phyloP scores from a whole-genome alignment of 768 basidiomycete genomes.

The Auricularia sp. region DNA sequence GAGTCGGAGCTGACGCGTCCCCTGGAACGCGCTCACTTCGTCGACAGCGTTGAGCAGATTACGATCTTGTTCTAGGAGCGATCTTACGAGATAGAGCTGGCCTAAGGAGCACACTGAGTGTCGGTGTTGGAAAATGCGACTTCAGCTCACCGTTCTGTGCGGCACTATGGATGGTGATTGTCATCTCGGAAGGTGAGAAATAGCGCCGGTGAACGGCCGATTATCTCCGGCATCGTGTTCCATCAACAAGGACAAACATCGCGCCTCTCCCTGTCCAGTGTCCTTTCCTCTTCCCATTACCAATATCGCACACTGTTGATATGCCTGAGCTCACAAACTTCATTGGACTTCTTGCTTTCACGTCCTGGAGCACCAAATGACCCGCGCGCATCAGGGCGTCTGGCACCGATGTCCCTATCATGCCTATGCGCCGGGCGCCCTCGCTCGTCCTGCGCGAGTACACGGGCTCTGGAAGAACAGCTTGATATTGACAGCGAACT shows the following conservation, averaged over 20 bases:
- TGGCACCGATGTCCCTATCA: no score
- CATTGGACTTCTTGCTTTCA: no score
- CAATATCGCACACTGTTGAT: no score
- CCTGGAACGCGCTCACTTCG: slow-evolving; percentile 31
- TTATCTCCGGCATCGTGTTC: neutral
- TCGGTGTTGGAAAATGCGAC: slow-evolving; percentile 1
- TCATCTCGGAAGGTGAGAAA: neutral
- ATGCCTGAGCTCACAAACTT: no score
- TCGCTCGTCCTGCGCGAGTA: no score
- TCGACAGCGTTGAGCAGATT: slow-evolving; percentile 53
- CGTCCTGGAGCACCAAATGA: no score
- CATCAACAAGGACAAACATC: neutral
- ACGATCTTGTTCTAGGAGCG: slow-evolving; percentile 53
- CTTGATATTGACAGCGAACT: no score
- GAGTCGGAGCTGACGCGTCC: neutral
- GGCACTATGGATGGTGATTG: slow-evolving; percentile 49
- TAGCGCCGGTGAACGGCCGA: neutral
- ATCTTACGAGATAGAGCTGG: slow-evolving; percentile 60
- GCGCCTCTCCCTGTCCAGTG: no score
- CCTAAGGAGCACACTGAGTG: slow-evolving; percentile 30
- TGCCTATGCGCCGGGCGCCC: no score
- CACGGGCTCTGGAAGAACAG: no score
- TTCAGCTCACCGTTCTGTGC: slow-evolving; percentile 51
- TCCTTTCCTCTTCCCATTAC: no score
- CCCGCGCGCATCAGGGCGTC: no score